Conservation (phyloP, 2,329 filamentous ascomycete genomes). For the Aspergillus puulaauensis region DNA sequence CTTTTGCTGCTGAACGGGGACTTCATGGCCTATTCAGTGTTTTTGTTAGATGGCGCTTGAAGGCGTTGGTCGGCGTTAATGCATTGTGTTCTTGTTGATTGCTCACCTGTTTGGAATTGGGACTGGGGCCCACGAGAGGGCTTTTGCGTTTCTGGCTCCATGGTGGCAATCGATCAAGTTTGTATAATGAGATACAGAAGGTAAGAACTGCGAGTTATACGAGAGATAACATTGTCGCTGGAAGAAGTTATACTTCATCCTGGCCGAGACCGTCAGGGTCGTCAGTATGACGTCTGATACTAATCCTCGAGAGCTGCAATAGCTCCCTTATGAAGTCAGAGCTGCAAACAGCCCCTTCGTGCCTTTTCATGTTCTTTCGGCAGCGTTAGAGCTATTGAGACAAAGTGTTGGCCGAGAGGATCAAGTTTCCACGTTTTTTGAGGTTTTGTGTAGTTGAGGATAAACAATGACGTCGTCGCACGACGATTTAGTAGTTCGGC, state of each 20-base stretch:
- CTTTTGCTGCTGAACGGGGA: conserved; percentile 53
- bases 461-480: not conserved
- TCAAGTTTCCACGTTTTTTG: not conserved
- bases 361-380: conserved; percentile 9
- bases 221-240: not conserved
- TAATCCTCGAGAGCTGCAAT: not conserved
- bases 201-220: too few species aligned
- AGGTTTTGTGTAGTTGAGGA: not conserved
- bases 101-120: conserved; percentile 35
- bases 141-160: conserved; percentile 19
- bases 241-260: conserved; percentile 1
- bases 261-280: not conserved
- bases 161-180: not conserved
- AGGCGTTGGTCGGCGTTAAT: not conserved
- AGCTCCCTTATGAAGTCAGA: conserved; percentile 2
- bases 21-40: conserved; percentile 45
- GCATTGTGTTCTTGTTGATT: not conserved
- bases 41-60: not conserved
- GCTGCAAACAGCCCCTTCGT: conserved; percentile 17
- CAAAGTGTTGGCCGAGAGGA: not conserved
- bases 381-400: not conserved
- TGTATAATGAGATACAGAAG: not conserved
- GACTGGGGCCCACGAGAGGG: conserved; percentile 21
- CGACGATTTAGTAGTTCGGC: not conserved
- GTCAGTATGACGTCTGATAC: conserved; percentile 8